phyloP scores from a whole-genome alignment of 371 early-diverging fungal genomes.

The Mortierella sp. region DNA sequence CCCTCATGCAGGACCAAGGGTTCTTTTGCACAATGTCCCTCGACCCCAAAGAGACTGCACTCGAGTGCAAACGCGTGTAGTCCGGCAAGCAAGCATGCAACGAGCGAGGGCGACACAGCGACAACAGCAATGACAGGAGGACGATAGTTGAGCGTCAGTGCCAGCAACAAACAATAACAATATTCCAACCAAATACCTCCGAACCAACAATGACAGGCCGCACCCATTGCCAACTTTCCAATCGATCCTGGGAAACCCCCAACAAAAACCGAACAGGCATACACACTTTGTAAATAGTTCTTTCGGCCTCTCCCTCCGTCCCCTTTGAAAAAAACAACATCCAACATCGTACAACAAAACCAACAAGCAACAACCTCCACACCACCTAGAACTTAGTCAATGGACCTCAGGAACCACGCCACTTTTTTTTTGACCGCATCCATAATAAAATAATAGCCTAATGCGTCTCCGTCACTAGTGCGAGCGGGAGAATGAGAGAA shows the following conservation, averaged over 20 bases:
- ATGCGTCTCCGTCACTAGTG: background rate
- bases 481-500: background rate
- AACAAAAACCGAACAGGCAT: background rate
- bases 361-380: background rate
- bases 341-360: background rate
- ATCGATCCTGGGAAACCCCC: background rate
- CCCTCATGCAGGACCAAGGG: conserved; percentile 57
- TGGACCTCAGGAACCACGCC: background rate
- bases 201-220: background rate
- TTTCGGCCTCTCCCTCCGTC: background rate
- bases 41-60: conserved; percentile 53
- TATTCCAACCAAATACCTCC: background rate
- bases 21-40: conserved; percentile 54
- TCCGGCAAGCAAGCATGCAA: background rate
- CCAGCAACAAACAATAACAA: background rate
- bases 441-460: background rate
- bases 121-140: background rate
- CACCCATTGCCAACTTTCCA: no score
- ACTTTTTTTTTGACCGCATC: background rate
- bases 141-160: no score
- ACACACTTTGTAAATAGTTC: background rate
- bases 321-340: background rate
- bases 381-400: background rate
- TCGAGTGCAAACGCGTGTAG: conserved; percentile 55
- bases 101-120: no score